A percentile compares a stretch with the other conserved stretches of the same genome.
Conservation (phyloP, 2,329 filamentous ascomycete genomes). For the Purpureocillium lavendulum region DNA sequence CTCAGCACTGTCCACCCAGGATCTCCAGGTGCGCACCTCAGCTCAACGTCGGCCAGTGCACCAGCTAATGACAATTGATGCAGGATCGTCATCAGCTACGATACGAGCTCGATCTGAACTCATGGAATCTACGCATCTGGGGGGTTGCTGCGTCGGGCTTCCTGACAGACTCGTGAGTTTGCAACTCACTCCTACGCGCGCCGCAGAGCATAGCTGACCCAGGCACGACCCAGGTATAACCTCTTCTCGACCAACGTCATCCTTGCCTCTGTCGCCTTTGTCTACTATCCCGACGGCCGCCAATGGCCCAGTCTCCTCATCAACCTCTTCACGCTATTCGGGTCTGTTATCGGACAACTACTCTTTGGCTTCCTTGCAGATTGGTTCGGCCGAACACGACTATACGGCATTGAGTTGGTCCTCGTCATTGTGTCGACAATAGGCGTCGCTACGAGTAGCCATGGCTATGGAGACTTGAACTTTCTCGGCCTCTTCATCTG, state of each 20-base stretch:
- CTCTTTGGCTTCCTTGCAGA: slow-evolving; percentile 46
- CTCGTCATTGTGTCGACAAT: slow-evolving; percentile 50
- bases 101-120: slow-evolving; percentile 45
- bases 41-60: slow-evolving; percentile 3
- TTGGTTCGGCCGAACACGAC: slow-evolving; percentile 43
- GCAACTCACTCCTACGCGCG: neutral
- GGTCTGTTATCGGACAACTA: slow-evolving; percentile 43
- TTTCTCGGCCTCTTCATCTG: slow-evolving; percentile 42
- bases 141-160: slow-evolving; percentile 47
- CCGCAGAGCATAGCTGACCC: neutral
- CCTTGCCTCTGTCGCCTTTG: slow-evolving; percentile 41
- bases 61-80: too few species aligned
- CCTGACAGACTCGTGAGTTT: slow-evolving; percentile 41
- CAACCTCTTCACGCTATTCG: slow-evolving; percentile 43
- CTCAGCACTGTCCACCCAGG: slow-evolving; percentile 39
- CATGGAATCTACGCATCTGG: slow-evolving; percentile 47
- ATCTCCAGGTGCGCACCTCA: slow-evolving; percentile 32
- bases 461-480: slow-evolving; percentile 39
- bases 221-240: slow-evolving; percentile 32
- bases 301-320: slow-evolving; percentile 38
- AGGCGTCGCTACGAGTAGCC: slow-evolving; percentile 43
- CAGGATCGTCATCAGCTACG: slow-evolving; percentile 43
- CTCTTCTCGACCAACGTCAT: slow-evolving; percentile 48
- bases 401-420: slow-evolving; percentile 48
- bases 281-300: slow-evolving; percentile 39